phyloP scores from a whole-genome alignment of 2,329 filamentous ascomycete genomes.

The Fusarium agapanthi region DNA sequence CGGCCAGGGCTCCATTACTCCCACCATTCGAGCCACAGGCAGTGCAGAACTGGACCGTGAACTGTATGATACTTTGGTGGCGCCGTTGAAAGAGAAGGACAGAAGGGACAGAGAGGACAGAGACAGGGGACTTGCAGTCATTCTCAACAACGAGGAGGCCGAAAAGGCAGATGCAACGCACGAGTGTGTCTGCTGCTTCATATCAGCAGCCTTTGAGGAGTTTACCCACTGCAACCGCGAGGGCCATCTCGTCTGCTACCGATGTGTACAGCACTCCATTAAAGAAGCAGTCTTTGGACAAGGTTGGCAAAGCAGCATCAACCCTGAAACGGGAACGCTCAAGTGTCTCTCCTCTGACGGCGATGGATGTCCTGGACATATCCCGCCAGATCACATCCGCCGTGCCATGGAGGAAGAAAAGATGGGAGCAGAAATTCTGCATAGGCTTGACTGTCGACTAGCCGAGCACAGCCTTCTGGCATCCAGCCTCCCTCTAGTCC shows the following conservation, averaged over 20 bases:
- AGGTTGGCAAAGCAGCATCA: constrained; percentile 84
- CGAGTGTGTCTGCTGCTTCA: constrained; percentile 84
- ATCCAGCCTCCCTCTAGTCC: constrained; percentile 77
- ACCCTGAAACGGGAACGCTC: constrained; percentile 76
- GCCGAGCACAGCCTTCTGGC: constrained; percentile 79
- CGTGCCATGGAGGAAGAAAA: constrained; percentile 76
- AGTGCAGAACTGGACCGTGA: constrained; percentile 71
- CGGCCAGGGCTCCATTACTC: constrained; percentile 64
- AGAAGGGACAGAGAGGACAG: constrained; percentile 56
- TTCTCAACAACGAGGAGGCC: constrained; percentile 67
- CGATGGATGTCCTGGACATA: constrained; percentile 75
- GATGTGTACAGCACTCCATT: constrained; percentile 82
- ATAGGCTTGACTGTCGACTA: constrained; percentile 80
- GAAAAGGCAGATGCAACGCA: constrained; percentile 64
- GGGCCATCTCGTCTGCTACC: constrained; percentile 80
- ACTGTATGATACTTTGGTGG: constrained; percentile 65
- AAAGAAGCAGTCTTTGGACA: constrained; percentile 93
- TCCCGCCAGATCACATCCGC: constrained; percentile 74
- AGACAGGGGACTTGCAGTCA: constrained; percentile 62
- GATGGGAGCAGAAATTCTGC: constrained; percentile 75
- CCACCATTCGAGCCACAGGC: constrained; percentile 71
- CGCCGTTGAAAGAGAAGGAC: constrained; percentile 59
- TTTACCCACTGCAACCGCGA: constrained; percentile 74
- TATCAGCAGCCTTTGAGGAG: constrained; percentile 75
- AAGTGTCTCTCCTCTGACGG: constrained; percentile 82